A percentile compares a stretch with the other conserved stretches of the same genome.
Conservation (phyloP, 345 rosid genomes). For the Ceriops zippeliana region DNA sequence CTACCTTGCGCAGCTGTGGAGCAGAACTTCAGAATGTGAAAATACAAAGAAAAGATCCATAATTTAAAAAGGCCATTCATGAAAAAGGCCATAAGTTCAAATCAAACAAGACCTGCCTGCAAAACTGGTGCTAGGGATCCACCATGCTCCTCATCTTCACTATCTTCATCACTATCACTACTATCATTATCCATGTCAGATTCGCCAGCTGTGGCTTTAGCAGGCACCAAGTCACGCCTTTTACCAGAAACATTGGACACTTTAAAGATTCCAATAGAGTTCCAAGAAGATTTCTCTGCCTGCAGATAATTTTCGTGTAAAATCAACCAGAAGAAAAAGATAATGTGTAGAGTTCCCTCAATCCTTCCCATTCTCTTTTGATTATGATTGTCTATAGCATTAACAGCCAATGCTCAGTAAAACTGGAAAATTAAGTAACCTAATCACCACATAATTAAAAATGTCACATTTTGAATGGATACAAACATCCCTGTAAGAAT, state of each 20-base stretch:
- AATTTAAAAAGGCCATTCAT: not conserved
- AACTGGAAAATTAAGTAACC: too few relatives aligned
- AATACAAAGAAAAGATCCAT: slow-evolving; percentile 2
- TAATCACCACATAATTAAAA: too few relatives aligned
- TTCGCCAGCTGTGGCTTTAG: slow-evolving; percentile 40
- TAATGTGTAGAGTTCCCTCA: not conserved
- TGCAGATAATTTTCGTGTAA: slow-evolving; percentile 21
- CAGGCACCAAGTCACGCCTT: slow-evolving; percentile 67
- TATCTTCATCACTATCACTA: slow-evolving; percentile 72
- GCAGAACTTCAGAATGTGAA: slow-evolving; percentile 10
- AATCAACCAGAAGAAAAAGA: not conserved
- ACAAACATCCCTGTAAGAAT: too few relatives aligned
- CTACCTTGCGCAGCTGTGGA: slow-evolving; percentile 64
- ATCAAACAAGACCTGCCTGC: slow-evolving; percentile 47
- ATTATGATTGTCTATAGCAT: too few relatives aligned
- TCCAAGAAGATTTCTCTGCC: slow-evolving; percentile 79
- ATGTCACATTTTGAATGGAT: too few relatives aligned
- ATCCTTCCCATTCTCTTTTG: not conserved
- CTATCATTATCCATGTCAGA: slow-evolving; percentile 54
- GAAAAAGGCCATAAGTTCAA: slow-evolving; percentile 1
- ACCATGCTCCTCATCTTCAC: slow-evolving; percentile 56
- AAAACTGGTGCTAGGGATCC: slow-evolving; percentile 58
- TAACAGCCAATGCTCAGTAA: too few relatives aligned
- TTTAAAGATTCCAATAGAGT: slow-evolving; percentile 80
- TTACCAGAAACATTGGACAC: slow-evolving; percentile 74